Base-by-base conservation (phyloP, 352 stramenopile species). In the Phytophthora chlamydospora region DNA sequence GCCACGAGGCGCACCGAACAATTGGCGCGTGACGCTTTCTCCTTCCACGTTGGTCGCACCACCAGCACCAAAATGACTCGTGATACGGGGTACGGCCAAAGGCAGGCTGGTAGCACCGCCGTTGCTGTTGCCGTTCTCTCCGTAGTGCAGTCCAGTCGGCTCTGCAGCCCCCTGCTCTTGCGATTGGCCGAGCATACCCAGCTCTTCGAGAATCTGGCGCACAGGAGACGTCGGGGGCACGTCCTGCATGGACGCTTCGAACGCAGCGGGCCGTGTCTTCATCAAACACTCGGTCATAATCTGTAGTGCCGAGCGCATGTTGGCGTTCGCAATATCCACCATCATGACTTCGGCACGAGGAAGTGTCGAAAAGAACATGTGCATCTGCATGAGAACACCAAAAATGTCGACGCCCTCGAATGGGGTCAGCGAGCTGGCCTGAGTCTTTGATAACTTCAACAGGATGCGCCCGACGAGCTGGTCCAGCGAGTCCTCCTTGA, bases 361-460 rank as follows among this genome's bases (percentile, higher is more conserved):
- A 14, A 93, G 67, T 10, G 83, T 93, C 6, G 83, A 84, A 42
- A 95, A 93, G 60, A 94, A 93, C 33, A 75, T 89, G 52, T 95
- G 85, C 85, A 94, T 93, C 55, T 93, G 80, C 81, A 93, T 93
- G 31, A 95, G 68, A 19, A 94, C 77, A 36, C 81, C 83, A 35
- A 89, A 93, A 16, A 96, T 75, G 49, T 96, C 80, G 46, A 94
- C 86, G 10, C 73, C 73, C 63, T 91, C 82, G 31, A 94, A 94
- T 0, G 85, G 83, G 21, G 83, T 82, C 13, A 90, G 14, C 6
- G 71, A 72, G 19, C 74, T 78, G 3, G 84, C 73, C 58, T 96
- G 85, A 0, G 72, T 45, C 8, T 62, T 73, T 0, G 87, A 81
- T 42, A 94, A 68, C 60, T 89, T 81, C 7, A 93, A 38, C 35